Evolutionary conservation across 441 rosid species (phyloP).

Genomic region (Geranium incanum): DNA sequence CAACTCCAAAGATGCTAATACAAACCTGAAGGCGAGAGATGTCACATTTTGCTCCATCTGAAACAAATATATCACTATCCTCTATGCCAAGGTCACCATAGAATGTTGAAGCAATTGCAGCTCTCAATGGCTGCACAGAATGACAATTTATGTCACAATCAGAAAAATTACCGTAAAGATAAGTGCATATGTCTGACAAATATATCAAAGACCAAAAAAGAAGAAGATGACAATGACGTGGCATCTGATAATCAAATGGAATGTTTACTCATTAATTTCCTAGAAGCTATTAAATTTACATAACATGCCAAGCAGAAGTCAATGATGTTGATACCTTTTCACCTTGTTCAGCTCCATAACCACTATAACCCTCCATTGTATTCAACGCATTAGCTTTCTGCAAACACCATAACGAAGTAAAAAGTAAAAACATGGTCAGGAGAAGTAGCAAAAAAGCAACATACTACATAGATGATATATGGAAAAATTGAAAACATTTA

Average conservation of each 20-base stretch:
- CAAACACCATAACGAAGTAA: background rate
- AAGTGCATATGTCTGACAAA: background rate
- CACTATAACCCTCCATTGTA: conserved; percentile 82
- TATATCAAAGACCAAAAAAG: background rate
- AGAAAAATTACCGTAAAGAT: background rate
- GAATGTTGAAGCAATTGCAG: conserved; percentile 72
- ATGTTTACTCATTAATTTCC: background rate
- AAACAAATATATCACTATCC: conserved; percentile 84
- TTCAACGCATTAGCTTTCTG: conserved; percentile 78
- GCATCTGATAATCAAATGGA: background rate
- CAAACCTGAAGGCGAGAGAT: conserved; percentile 95
- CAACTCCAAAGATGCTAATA: background rate
- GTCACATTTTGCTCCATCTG: conserved; percentile 99
- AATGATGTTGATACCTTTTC: conserved; percentile 49
- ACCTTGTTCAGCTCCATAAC: conserved; percentile 96
- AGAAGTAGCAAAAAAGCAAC: background rate
- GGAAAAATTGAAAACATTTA: background rate
- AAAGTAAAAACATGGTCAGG: background rate
- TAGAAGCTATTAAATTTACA: background rate
- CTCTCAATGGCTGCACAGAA: conserved; percentile 63
- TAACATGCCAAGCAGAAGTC: background rate
- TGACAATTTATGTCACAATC: conserved; percentile 10
- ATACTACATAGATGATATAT: background rate
- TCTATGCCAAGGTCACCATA: conserved; percentile 73
- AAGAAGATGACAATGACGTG: background rate